Conservation (phyloP, 1,139 yeast species). For the Kazachstania sp. region DNA sequence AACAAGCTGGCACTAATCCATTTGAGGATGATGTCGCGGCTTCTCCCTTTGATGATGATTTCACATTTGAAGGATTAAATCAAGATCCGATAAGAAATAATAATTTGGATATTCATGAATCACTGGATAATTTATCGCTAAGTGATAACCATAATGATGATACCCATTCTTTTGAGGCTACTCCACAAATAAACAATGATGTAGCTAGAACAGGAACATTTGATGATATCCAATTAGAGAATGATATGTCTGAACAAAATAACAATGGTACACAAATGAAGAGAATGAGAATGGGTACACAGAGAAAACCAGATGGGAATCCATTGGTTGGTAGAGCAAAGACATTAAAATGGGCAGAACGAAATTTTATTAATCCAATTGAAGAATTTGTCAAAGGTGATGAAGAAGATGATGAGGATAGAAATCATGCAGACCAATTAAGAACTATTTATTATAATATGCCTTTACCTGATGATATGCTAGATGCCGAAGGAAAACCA, state of each 20-base stretch:
- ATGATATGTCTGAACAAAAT: conserved; percentile 17
- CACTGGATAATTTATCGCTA: conserved; percentile 11
- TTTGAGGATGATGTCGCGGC: conserved; percentile 12
- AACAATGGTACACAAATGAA: conserved; percentile 37
- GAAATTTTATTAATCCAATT: conserved; percentile 28
- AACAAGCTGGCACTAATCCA: conserved; percentile 6
- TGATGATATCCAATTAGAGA: conserved; percentile 21
- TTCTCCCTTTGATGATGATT: conserved; percentile 26
- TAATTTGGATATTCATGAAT: conserved; percentile 5
- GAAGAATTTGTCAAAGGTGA: conserved; percentile 22
- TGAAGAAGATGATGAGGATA: conserved; percentile 19
- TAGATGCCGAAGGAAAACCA: conserved; percentile 60
- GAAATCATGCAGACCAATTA: conserved; percentile 27
- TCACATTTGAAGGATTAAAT: conserved; percentile 18
- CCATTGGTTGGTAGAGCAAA: conserved; percentile 41
- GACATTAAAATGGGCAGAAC: conserved; percentile 35
- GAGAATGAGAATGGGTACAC: conserved; percentile 87
- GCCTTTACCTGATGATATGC: conserved; percentile 53
- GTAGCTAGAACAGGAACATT: conserved; percentile 12
- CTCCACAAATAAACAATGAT: conserved; percentile 20
- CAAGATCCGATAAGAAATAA: neutral
- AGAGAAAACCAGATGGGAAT: conserved; percentile 65
- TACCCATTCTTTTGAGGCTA: conserved; percentile 22
- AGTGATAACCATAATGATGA: conserved; percentile 15
- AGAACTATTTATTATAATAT: conserved; percentile 61